Base-by-base conservation (phyloP, 202 grass and related monocot genomes). In the Cymbopogon flexuosus region DNA sequence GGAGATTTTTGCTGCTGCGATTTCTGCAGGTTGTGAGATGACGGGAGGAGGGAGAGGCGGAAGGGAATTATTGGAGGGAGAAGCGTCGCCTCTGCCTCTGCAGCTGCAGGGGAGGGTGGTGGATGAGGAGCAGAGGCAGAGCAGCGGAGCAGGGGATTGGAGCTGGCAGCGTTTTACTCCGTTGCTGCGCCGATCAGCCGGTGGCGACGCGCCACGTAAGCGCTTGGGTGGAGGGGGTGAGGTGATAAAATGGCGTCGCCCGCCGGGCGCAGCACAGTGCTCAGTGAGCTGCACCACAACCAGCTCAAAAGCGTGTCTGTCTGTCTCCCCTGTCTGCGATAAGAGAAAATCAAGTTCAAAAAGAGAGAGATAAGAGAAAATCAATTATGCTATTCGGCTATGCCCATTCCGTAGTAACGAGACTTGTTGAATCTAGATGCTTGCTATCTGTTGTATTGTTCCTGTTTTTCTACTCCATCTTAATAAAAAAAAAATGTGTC, bases 51-150 rank as follows among this genome's bases (percentile, higher is more conserved):
- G 19, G 37, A 68, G 36, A 23, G 21, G 39, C 39, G 63, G 41
- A 36, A 12, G 70, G 10, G 85, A 88, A 89, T 89, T 85, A 89
- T 89, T 89, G 82, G 83, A 85, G 77, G 81, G 51, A 75, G 75
- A 62, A 74, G 58, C 13, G 2, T 15, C 5, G 49, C 49, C 47
- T 51, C 47, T 52, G n/a, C 51, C n/a, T 56, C 51, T 16, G 52
- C n/a, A 10, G 1, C 27, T 27, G 51, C 16, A 8, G 47, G 56
- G 10, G 12, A 59, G 37, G 41, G 75, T 6, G 39, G 30, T 39
- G 19, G 33, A 31, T 12, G 6, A 61, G 21, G 29, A 35, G 15
- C 3, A 62, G 24, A 14, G 0, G 37, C 35, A 36, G 35, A 21
- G 4, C 1, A 46, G 43, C 40, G 18, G 60, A 24, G 46, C 18